Evolutionary conservation across 441 rosid genomes (phyloP).

Genomic region (Pelargonium fulgidum): DNA sequence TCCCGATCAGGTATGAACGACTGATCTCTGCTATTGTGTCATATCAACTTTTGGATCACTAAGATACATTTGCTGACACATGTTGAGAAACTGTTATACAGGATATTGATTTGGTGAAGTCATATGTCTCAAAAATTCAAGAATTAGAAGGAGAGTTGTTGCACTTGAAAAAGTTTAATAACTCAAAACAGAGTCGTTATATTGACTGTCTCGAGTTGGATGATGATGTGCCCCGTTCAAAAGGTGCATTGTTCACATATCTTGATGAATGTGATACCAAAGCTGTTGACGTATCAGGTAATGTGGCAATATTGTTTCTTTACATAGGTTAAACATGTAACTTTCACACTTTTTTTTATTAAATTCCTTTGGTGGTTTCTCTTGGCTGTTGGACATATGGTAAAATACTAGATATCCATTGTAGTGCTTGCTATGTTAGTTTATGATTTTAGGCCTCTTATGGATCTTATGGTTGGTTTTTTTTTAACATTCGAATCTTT

Average conservation of each 20-base stretch:
- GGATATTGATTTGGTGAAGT: slow-evolving; percentile 66
- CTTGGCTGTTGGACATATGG: background rate
- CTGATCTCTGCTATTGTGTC: slow-evolving; percentile 12
- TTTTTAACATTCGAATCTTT: background rate
- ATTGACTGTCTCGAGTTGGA: slow-evolving; percentile 47
- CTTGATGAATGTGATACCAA: slow-evolving; percentile 52
- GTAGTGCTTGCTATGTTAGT: slow-evolving; percentile 4
- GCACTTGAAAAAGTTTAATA: slow-evolving; percentile 42
- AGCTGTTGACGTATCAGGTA: slow-evolving; percentile 52
- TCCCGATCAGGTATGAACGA: slow-evolving; percentile 44
- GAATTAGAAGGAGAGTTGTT: slow-evolving; percentile 81
- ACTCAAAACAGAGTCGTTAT: slow-evolving; percentile 34
- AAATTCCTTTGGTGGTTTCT: background rate
- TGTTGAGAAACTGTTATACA: slow-evolving; percentile 27
- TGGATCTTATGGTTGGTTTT: background rate
- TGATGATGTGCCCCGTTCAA: slow-evolving; percentile 51
- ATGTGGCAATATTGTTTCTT: background rate
- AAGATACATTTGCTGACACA: slow-evolving; percentile 16
- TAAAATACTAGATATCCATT: background rate
- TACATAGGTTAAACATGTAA: background rate
- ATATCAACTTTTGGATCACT: slow-evolving; percentile 2
- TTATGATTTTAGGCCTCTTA: background rate
- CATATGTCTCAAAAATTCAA: slow-evolving; percentile 76
- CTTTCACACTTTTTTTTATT: background rate
- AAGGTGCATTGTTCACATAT: slow-evolving; percentile 45